Percentiles rank a stretch among this genome's conserved stretches.
phyloP scores from a whole-genome alignment of 805 yeast species.

The Candida xiaguanensis region DNA sequence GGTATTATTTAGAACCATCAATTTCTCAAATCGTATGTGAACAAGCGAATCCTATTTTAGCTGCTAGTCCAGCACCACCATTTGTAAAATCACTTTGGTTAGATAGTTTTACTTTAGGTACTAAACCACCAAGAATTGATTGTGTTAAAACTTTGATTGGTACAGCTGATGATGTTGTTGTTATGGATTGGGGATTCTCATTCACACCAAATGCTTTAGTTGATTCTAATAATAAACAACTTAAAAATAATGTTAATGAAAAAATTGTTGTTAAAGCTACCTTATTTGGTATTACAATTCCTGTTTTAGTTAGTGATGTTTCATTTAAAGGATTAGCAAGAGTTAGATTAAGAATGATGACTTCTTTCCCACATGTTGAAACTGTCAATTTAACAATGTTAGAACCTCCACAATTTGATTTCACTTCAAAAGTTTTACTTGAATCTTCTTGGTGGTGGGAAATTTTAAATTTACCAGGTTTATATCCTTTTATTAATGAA shows the following conservation, averaged over 20 bases:
- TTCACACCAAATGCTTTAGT: conserved; percentile 88
- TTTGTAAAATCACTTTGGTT: conserved; percentile 82
- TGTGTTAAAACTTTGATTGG: conserved; percentile 84
- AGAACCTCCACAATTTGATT: conserved; percentile 88
- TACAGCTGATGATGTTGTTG: conserved; percentile 89
- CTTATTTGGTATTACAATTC: conserved; percentile 78
- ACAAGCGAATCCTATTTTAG: conserved; percentile 79
- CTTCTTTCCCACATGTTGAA: conserved; percentile 89
- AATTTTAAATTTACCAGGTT: conserved; percentile 80
- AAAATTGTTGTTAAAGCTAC: conserved; percentile 71
- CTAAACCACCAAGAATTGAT: conserved; percentile 94
- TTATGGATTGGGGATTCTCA: conserved; percentile 95
- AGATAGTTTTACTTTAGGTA: conserved; percentile 85
- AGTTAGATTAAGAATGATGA: conserved; percentile 84
- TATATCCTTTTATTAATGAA: conserved; percentile 75
- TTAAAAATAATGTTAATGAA: conserved; percentile 81
- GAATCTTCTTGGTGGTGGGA: conserved; percentile 87
- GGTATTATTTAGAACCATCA: conserved; percentile 89
- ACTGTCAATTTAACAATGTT: conserved; percentile 81
- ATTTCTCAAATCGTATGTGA: conserved; percentile 81
- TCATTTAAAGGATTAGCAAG: conserved; percentile 73
- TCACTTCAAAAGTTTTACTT: conserved; percentile 69
- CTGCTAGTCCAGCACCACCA: conserved; percentile 74
- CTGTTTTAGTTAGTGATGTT: conserved; percentile 75
- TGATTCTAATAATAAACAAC: conserved; percentile 81